A percentile compares a stretch with the other conserved stretches of the same genome.
phyloP scores from a whole-genome alignment of 2,329 filamentous ascomycete genomes.

The Cytospora paraplurivora region DNA sequence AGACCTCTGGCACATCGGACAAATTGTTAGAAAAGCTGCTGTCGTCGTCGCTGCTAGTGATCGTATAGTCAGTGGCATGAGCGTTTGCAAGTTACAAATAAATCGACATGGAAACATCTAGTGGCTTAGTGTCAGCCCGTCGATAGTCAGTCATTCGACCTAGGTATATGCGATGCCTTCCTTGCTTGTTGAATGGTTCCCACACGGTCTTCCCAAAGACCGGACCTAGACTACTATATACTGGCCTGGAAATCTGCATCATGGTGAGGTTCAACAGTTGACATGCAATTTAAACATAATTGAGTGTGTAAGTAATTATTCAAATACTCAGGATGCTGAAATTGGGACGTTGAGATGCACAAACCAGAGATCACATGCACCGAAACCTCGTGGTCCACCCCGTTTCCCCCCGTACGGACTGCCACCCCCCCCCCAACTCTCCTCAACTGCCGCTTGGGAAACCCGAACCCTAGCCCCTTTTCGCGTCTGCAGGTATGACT shows the following conservation, averaged over 20 bases:
- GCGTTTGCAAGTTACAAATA: background rate
- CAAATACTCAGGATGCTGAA: no score
- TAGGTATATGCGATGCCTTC: background rate
- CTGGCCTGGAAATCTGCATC: no score
- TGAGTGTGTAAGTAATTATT: no score
- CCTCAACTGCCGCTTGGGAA: no score
- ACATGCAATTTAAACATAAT: no score
- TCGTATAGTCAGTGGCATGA: background rate
- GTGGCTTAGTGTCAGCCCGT: conserved; percentile 6
- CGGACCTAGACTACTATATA: no score
- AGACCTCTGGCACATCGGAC: background rate
- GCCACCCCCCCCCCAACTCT: background rate
- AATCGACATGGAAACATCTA: background rate
- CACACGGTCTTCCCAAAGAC: no score
- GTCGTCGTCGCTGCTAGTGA: background rate
- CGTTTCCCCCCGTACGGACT: no score
- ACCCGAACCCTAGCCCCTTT: background rate
- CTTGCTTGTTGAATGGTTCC: background rate
- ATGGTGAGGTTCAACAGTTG: no score
- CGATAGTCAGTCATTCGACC: background rate
- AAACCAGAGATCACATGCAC: no score
- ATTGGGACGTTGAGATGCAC: no score
- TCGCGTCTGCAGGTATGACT: background rate
- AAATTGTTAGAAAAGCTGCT: conserved; percentile 16
- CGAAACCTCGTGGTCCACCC: background rate